phyloP scores from a whole-genome alignment of 371 early-diverging fungal genomes.

The Mucor circinelloides region DNA sequence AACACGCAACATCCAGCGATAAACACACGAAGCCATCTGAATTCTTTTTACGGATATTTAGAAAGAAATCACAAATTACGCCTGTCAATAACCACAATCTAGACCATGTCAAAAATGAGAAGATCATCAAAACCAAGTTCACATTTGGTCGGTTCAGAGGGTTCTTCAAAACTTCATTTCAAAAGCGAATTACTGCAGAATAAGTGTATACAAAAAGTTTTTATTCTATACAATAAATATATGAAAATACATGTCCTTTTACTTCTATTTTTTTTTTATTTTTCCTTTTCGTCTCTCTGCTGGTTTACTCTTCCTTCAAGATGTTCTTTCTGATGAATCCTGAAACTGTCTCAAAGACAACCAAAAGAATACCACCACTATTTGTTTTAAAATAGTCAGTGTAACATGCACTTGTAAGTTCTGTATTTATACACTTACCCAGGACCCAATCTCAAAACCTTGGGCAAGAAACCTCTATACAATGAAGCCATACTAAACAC shows the following conservation, averaged over 20 bases:
- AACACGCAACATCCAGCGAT: background rate
- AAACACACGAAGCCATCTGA: background rate
- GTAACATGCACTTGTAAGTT: conserved; percentile 11
- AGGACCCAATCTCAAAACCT: conserved; percentile 97
- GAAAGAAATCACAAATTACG: conserved; percentile 19
- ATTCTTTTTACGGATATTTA: conserved; percentile 21
- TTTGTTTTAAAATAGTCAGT: conserved; percentile 3
- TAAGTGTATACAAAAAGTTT: conserved; percentile 3
- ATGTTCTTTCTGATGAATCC: conserved; percentile 81
- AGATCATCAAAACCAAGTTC: conserved; percentile 3
- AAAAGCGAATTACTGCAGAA: conserved; percentile 14
- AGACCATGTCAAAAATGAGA: conserved; percentile 3
- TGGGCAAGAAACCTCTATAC: conserved; percentile 96
- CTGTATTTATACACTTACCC: conserved; percentile 55
- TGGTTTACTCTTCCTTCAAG: conserved; percentile 37
- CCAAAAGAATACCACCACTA: conserved; percentile 82
- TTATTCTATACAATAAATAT: background rate
- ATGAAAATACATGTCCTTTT: conserved; percentile 4
- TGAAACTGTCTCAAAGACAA: conserved; percentile 91
- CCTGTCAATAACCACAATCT: background rate
- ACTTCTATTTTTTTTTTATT: background rate
- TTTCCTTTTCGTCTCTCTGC: background rate
- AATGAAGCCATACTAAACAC: conserved; percentile 71
- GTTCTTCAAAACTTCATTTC: conserved; percentile 16
- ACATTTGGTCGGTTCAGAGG: conserved; percentile 10